These are phyloP conservation scores for Chrysoporthe deuterocubensis DNA, from an alignment of 2,329 filamentous ascomycete species.

Conservation along the genomic window DNA sequence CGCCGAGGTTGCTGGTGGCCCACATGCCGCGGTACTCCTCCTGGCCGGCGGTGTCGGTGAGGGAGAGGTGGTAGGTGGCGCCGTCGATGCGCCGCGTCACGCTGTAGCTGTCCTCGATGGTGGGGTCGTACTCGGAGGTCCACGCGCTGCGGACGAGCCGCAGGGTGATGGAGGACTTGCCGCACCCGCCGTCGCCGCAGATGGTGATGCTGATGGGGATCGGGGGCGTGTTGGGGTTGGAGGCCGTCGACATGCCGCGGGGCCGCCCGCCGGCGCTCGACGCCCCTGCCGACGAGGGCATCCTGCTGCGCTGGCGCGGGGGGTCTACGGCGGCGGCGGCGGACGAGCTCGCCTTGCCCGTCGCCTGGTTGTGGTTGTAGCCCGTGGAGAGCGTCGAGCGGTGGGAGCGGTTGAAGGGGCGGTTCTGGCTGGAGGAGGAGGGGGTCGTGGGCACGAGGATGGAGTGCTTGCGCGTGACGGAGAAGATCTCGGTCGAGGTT, in stretches of 20 bases:
- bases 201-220: constrained; percentile 76
- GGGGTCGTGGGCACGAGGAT: constrained; percentile 27
- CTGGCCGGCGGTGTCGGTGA: constrained; percentile 87
- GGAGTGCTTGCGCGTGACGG: constrained; percentile 30
- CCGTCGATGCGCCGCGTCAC: constrained; percentile 82
- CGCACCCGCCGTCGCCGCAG: constrained; percentile 83
- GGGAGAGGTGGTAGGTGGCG: constrained; percentile 75
- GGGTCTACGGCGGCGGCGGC: background rate
- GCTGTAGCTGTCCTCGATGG: constrained; percentile 83
- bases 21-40: constrained; percentile 89
- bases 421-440: constrained; percentile 21
- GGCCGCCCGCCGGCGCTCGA: constrained; percentile 19
- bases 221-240: constrained; percentile 42
- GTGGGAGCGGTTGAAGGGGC: constrained; percentile 24
- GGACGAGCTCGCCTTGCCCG: constrained; percentile 1
- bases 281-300: constrained; percentile 27
- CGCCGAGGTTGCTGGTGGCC: constrained; percentile 76
- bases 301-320: constrained; percentile 19
- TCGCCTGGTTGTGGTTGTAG: constrained; percentile 2
- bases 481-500: constrained; percentile 27
- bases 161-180: constrained; percentile 84
- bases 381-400: constrained; percentile 21
- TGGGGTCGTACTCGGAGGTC: constrained; percentile 82
- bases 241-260: constrained; percentile 24
- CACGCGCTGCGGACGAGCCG: constrained; percentile 81